Evolutionary conservation across 2,329 filamentous ascomycete genomes (phyloP).

Genomic region (Fusarium aywerte): DNA sequence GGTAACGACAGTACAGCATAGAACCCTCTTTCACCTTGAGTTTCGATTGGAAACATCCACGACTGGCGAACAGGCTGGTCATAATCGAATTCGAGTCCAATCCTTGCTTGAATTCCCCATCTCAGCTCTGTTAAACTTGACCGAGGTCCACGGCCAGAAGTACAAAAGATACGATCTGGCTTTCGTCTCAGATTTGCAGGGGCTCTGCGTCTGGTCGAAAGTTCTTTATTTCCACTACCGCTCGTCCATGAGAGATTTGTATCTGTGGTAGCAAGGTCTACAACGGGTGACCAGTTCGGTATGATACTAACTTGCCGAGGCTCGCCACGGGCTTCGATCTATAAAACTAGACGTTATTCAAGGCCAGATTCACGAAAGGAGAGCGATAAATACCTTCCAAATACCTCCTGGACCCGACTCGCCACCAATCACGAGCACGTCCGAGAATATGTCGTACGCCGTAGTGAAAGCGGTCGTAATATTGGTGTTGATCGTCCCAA

Average conservation of each 20-base stretch:
- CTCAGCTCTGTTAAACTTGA: constrained; percentile 76
- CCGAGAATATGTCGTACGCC: constrained; percentile 73
- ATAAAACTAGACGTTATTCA: constrained; percentile 14
- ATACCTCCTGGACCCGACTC: constrained; percentile 81
- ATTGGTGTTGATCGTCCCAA: constrained; percentile 75
- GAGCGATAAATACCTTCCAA: constrained; percentile 68
- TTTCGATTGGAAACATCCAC: constrained; percentile 60
- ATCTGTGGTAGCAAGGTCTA: constrained; percentile 65
- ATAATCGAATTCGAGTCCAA: constrained; percentile 67
- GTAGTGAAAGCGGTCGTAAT: constrained; percentile 86
- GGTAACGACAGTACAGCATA: constrained; percentile 62
- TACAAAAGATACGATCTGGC: constrained; percentile 71
- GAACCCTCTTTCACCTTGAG: constrained; percentile 34
- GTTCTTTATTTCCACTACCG: constrained; percentile 2
- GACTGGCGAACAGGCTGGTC: constrained; percentile 60
- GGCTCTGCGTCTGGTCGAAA: constrained; percentile 11
- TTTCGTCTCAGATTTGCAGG: constrained; percentile 45
- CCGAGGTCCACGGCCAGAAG: constrained; percentile 70
- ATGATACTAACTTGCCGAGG: constrained; percentile 61
- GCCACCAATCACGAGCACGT: constrained; percentile 83
- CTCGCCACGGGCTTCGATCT: constrained; percentile 66
- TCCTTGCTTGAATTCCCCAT: constrained; percentile 74
- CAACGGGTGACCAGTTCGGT: constrained; percentile 70
- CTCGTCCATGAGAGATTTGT: constrained; percentile 46
- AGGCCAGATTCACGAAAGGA: not conserved